Evolutionary conservation across 139 green algal species (phyloP).

Genomic region (Bryopsis sp.): DNA sequence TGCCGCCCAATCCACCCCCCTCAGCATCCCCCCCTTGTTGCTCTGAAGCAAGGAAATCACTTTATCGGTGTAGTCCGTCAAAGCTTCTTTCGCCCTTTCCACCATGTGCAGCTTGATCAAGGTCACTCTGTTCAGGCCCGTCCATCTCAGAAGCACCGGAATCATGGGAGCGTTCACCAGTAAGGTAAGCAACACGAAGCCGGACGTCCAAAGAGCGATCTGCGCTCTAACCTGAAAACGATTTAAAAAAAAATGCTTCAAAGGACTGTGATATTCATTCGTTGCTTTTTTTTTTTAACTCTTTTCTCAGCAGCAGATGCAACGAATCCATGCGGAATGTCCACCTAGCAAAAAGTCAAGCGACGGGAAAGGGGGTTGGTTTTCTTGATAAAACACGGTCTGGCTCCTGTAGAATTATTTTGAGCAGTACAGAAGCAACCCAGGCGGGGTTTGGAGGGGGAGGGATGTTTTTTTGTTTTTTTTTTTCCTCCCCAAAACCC

Average conservation of each 20-base stretch:
- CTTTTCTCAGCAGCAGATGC: too few species aligned
- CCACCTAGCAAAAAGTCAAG: too few species aligned
- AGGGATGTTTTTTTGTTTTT: too few species aligned
- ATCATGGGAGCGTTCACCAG: conserved; percentile 67
- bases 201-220: conserved; percentile 59
- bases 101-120: conserved; percentile 32
- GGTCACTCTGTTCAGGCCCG: conserved; percentile 37
- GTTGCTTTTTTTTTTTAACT: conserved; percentile 13
- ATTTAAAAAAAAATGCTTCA: too few species aligned
- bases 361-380: too few species aligned
- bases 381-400: too few species aligned
- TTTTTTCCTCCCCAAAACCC: too few species aligned
- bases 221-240: conserved; percentile 30
- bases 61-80: conserved; percentile 43
- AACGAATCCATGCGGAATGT: too few species aligned
- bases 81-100: conserved; percentile 36
- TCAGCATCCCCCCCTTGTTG: conserved; percentile 4
- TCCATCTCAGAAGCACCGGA: conserved; percentile 31
- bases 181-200: conserved; percentile 75
- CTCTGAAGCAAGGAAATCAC: conserved; percentile 34
- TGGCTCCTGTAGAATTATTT: too few species aligned
- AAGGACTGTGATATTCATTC: too few species aligned
- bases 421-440: too few species aligned
- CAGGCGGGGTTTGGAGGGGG: too few species aligned
- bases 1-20: conserved; percentile 71